phyloP scores from a whole-genome alignment of 192 early-diverging fungal genomes.

The Polychytrium aggregatum region DNA sequence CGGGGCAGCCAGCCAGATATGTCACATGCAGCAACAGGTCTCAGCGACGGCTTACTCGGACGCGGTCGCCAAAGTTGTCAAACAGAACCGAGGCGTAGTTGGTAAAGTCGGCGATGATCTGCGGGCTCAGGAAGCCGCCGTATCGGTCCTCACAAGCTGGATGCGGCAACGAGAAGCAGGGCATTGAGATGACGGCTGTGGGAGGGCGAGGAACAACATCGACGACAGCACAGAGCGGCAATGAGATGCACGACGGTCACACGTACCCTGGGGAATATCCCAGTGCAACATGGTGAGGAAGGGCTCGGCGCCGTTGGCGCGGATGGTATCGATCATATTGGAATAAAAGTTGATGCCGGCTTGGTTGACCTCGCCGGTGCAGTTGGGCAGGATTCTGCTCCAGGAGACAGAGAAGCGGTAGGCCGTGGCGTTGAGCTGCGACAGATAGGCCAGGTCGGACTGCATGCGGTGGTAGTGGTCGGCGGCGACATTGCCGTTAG shows the following conservation, averaged over 20 bases:
- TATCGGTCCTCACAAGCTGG: constrained; percentile 3
- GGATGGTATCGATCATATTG: constrained; percentile 14
- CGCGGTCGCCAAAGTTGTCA: constrained; percentile 4
- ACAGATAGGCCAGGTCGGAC: constrained; percentile 12
- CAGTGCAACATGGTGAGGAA: constrained; percentile 22
- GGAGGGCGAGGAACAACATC: too few species aligned
- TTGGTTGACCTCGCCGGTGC: constrained; percentile 17
- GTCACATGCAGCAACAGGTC: neutral
- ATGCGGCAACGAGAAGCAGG: too few species aligned
- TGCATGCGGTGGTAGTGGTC: constrained; percentile 15
- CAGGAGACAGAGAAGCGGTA: constrained; percentile 26
- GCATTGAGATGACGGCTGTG: too few species aligned
- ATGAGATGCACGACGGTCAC: too few species aligned
- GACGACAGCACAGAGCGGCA: too few species aligned
- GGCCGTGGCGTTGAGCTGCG: constrained; percentile 10
- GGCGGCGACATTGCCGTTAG: constrained; percentile 5
- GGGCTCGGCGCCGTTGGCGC: constrained; percentile 11
- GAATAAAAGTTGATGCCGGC: constrained; percentile 16
- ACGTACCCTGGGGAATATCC: constrained; percentile 13
- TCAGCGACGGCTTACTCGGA: too few species aligned
- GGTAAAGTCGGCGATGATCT: constrained; percentile 5
- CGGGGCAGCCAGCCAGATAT: neutral
- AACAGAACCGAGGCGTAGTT: constrained; percentile 5
- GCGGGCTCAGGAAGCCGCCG: neutral
- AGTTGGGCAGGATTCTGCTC: constrained; percentile 20